Evolutionary conservation across 2,329 filamentous ascomycete genomes (phyloP).

Genomic region (Madurella fahalii): DNA sequence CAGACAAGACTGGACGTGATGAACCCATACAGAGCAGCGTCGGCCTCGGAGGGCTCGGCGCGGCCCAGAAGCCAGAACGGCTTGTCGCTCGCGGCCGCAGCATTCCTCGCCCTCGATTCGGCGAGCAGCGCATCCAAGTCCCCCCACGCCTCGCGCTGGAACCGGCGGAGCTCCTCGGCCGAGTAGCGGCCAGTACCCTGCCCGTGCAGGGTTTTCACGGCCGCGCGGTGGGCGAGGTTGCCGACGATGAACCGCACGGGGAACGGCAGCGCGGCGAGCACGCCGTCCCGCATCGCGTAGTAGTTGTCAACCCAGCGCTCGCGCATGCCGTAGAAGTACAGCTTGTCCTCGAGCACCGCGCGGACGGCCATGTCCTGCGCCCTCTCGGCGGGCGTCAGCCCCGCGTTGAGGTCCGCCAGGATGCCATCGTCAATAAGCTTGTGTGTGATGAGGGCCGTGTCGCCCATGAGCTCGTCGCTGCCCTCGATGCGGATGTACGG

Average conservation of each 20-base stretch:
- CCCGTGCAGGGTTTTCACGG: constrained; percentile 44
- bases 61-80: constrained; percentile 58
- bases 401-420: constrained; percentile 46
- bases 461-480: constrained; percentile 35
- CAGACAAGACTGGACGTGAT: constrained; percentile 49
- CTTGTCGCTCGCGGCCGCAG: constrained; percentile 12
- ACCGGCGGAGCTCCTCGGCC: constrained; percentile 43
- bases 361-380: constrained; percentile 50
- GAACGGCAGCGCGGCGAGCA: constrained; percentile 48
- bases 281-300: constrained; percentile 51
- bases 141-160: constrained; percentile 52
- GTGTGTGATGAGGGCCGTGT: constrained; percentile 53
- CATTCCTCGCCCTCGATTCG: constrained; percentile 29
- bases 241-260: constrained; percentile 50
- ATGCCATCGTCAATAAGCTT: constrained; percentile 39
- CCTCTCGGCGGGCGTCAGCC: constrained; percentile 35
- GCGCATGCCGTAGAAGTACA: constrained; percentile 51
- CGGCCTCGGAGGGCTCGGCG: constrained; percentile 51
- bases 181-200: constrained; percentile 54
- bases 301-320: constrained; percentile 60
- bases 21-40: constrained; percentile 56
- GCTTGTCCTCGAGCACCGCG: constrained; percentile 56
- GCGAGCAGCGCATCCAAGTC: constrained; percentile 43
- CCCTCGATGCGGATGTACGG: constrained; percentile 47
- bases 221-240: constrained; percentile 42